These are phyloP conservation scores for Pseudogymnoascus sp. DNA, from an alignment of 2,329 filamentous ascomycete genomes.

Conservation along the genomic window DNA sequence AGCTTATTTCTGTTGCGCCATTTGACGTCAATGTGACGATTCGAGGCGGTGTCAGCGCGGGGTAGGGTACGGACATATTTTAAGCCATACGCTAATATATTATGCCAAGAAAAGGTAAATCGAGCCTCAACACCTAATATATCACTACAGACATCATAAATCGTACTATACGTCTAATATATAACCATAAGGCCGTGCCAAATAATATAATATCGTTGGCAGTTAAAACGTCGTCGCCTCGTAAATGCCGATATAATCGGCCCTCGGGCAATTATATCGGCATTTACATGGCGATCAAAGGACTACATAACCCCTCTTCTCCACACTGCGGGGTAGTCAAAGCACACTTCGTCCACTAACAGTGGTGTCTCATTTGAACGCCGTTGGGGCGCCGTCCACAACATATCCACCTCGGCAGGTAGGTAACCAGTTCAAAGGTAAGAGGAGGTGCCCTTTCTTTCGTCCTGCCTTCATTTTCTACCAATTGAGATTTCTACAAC, in stretches of 20 bases:
- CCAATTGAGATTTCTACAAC: background rate
- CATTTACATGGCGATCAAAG: background rate
- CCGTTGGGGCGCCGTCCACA: background rate
- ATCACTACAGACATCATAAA: background rate
- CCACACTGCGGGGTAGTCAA: background rate
- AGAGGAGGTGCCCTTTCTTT: background rate
- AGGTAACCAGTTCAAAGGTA: background rate
- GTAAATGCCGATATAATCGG: background rate
- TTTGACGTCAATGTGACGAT: background rate
- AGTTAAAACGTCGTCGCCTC: background rate
- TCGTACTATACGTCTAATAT: background rate
- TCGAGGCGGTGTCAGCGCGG: background rate
- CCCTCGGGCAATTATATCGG: slow-evolving; percentile 1
- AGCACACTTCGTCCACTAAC: background rate
- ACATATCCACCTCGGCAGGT: background rate
- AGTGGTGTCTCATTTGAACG: background rate
- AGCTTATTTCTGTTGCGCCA: background rate
- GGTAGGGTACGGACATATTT: background rate
- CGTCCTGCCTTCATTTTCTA: background rate
- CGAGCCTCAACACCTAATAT: background rate
- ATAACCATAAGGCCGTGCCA: background rate
- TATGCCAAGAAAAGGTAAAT: slow-evolving; percentile 8
- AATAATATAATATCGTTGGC: background rate
- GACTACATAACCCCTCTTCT: slow-evolving; percentile 11
- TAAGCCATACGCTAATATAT: background rate